phyloP scores from a whole-genome alignment of 805 yeast genomes.

The Priceomyces carsonii region DNA sequence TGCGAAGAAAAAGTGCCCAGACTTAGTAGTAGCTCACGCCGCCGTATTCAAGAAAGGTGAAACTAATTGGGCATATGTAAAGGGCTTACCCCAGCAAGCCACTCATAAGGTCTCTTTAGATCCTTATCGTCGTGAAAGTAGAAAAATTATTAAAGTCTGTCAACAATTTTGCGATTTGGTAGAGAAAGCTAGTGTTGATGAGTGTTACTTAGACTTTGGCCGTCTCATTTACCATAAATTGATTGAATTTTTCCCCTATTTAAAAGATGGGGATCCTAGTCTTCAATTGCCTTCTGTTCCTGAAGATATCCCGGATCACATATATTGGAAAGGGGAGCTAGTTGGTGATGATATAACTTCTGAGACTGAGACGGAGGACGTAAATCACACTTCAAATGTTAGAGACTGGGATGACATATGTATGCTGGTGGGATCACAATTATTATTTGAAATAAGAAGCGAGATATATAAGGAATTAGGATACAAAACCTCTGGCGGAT shows the following conservation, averaged over 20 bases:
- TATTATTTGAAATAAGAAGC: constrained; percentile 55
- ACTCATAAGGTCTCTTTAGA: constrained; percentile 85
- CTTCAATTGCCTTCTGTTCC: constrained; percentile 50
- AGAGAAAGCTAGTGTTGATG: constrained; percentile 96
- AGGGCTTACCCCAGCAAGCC: constrained; percentile 56
- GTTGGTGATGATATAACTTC: constrained; percentile 12
- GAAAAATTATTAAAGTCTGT: constrained; percentile 72
- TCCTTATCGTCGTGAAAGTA: constrained; percentile 85
- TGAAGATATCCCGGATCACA: constrained; percentile 23
- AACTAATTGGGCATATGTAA: constrained; percentile 74
- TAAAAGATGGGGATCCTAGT: constrained; percentile 22
- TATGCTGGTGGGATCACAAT: constrained; percentile 62
- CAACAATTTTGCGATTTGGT: constrained; percentile 62
- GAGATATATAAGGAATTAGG: constrained; percentile 56
- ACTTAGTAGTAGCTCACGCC: constrained; percentile 79
- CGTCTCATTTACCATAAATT: constrained; percentile 51
- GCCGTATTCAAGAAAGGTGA: constrained; percentile 92
- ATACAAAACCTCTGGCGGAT: constrained; percentile 89
- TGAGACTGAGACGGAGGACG: neutral
- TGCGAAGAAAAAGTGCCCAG: constrained; percentile 77
- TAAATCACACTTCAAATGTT: constrained; percentile 1
- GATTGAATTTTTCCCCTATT: constrained; percentile 47
- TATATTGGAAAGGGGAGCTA: constrained; percentile 34
- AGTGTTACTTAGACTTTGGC: constrained; percentile 85
- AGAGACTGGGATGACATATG: constrained; percentile 79